phyloP scores from a whole-genome alignment of 2,329 filamentous ascomycete genomes.

The Neonectria punicea region DNA sequence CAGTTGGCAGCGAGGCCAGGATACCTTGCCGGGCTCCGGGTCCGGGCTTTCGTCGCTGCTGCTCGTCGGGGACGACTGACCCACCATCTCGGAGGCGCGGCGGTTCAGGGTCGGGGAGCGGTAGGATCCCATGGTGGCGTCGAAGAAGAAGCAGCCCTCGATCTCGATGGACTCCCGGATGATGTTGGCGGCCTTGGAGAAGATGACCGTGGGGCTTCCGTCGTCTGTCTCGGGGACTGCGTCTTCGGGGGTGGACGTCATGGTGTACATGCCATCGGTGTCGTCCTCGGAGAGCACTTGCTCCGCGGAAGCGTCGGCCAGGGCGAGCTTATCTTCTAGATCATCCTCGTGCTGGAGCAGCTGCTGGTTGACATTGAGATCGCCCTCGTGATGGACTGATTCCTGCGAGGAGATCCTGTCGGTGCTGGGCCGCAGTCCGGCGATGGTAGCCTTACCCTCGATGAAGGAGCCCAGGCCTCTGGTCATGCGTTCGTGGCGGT shows the following conservation, averaged over 20 bases:
- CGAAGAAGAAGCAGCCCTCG: conserved; percentile 50
- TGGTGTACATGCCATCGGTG: not conserved
- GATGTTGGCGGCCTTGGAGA: conserved; percentile 56
- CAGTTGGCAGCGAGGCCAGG: conserved; percentile 42
- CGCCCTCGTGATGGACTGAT: conserved; percentile 14
- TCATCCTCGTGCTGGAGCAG: conserved; percentile 2
- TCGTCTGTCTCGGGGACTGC: not conserved
- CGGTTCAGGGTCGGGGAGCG: not conserved
- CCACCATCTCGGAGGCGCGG: conserved; percentile 16
- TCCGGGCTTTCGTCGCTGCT: conserved; percentile 37
- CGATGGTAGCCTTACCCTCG: conserved; percentile 46
- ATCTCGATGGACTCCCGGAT: conserved; percentile 54
- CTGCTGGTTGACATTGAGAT: conserved; percentile 30
- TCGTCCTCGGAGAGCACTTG: not conserved
- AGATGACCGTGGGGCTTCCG: conserved; percentile 40
- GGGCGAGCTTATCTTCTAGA: not conserved
- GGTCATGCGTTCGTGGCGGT: conserved; percentile 50
- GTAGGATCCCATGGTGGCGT: conserved; percentile 44
- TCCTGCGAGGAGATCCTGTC: not conserved
- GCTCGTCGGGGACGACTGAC: conserved; percentile 27
- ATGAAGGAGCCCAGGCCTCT: conserved; percentile 50
- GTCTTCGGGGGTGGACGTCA: not conserved
- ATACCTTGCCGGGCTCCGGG: not conserved
- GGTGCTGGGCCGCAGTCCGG: conserved; percentile 25
- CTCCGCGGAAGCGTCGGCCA: not conserved